Evolutionary conservation across 2,329 filamentous ascomycete species (phyloP).

Genomic region (Xylariaceae sp.): DNA sequence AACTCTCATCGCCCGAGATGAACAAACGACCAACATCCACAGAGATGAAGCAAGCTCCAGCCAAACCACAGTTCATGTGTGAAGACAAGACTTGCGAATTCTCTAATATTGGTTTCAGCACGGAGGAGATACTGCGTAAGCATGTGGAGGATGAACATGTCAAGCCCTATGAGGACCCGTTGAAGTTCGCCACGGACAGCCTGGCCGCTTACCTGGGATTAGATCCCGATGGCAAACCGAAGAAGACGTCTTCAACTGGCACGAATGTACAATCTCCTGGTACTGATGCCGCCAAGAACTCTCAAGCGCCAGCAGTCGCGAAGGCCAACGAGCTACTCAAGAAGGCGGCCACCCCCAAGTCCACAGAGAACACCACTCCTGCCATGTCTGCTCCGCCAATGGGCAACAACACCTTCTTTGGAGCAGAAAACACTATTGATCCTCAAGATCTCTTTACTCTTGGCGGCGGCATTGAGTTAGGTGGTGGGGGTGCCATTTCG

Average conservation of each 20-base stretch:
- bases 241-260: conserved; percentile 32
- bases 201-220: conserved; percentile 48
- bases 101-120: conserved; percentile 46
- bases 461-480: conserved; percentile 39
- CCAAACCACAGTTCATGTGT: conserved; percentile 47
- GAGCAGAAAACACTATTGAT: conserved; percentile 40
- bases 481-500: conserved; percentile 45
- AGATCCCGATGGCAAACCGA: conserved; percentile 46
- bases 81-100: conserved; percentile 53
- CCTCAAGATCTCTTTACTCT: conserved; percentile 46
- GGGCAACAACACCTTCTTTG: conserved; percentile 26
- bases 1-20: conserved; percentile 45
- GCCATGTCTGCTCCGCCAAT: conserved; percentile 16
- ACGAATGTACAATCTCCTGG: conserved; percentile 21
- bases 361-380: conserved; percentile 21
- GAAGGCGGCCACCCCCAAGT: conserved; percentile 23
- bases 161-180: conserved; percentile 51
- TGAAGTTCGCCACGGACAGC: conserved; percentile 49
- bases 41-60: conserved; percentile 29
- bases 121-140: conserved; percentile 48
- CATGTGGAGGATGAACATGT: conserved; percentile 59
- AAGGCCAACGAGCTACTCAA: conserved; percentile 34
- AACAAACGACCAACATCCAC: conserved; percentile 33
- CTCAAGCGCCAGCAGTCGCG: conserved; percentile 25
- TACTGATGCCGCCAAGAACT: not conserved